Evolutionary conservation across 495 filamentous ascomycete species (phyloP).

Genomic region (Penicillium malachiteum): DNA sequence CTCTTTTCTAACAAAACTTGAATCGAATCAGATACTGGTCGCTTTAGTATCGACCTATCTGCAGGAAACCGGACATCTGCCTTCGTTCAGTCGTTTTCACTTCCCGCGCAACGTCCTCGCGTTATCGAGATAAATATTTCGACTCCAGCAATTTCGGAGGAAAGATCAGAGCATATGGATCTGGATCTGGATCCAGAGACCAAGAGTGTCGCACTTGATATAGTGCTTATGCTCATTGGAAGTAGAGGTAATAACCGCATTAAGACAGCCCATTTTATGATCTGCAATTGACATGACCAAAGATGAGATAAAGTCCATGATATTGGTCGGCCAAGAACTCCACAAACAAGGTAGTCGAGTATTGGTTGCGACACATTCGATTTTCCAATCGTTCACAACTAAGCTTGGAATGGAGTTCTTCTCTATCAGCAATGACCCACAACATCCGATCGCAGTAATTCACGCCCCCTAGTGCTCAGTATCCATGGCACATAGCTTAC

Average conservation of each 20-base stretch:
- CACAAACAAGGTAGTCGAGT: conserved; percentile 4
- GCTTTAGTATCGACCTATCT: neutral
- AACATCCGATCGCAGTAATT: conserved; percentile 9
- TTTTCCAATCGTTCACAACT: neutral
- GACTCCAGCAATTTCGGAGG: neutral
- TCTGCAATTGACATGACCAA: neutral
- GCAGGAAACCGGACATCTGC: neutral
- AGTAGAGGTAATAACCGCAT: conserved; percentile 2
- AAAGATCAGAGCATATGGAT: neutral
- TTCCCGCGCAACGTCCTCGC: neutral
- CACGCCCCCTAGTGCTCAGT: neutral
- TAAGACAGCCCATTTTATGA: neutral
- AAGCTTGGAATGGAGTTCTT: conserved; percentile 14
- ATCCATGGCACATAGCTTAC: neutral
- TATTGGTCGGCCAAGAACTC: conserved; percentile 2
- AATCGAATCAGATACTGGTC: neutral
- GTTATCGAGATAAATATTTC: neutral
- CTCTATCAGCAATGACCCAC: conserved; percentile 6
- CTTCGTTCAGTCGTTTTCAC: neutral
- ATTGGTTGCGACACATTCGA: conserved; percentile 5
- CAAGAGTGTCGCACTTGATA: neutral
- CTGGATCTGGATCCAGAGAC: neutral
- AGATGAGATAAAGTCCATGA: conserved; percentile 8
- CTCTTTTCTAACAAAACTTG: neutral
- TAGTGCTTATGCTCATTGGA: conserved; percentile 12